These are phyloP conservation scores for Parastagonospora avenae DNA, from an alignment of 2,329 filamentous ascomycete species.

Conservation along the genomic window DNA sequence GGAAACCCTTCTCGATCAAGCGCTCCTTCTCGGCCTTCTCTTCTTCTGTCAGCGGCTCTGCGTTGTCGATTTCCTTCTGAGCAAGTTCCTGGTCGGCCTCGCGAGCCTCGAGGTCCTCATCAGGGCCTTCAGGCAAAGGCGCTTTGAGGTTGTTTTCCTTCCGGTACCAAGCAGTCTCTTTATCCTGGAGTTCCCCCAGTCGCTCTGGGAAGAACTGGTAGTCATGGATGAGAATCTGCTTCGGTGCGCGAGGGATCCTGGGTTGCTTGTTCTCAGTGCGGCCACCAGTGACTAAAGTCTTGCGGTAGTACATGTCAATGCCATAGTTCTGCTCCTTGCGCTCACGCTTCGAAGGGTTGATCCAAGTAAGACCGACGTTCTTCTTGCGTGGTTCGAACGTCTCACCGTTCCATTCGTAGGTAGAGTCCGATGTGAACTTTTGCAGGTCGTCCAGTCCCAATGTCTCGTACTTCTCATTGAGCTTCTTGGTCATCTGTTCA, in stretches of 20 bases:
- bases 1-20: conserved; percentile 84
- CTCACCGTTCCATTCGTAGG: conserved; percentile 98
- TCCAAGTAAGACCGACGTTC: conserved; percentile 93
- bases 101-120: conserved; percentile 83
- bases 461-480: conserved; percentile 95
- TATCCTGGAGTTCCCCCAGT: conserved; percentile 88
- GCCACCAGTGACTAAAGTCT: conserved; percentile 82
- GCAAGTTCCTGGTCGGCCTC: conserved; percentile 86
- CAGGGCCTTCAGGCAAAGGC: conserved; percentile 83
- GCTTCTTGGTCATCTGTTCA: conserved; percentile 83
- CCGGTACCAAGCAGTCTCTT: conserved; percentile 92
- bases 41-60: conserved; percentile 83
- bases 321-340: conserved; percentile 98
- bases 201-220: conserved; percentile 94
- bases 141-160: conserved; percentile 98
- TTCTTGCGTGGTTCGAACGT: conserved; percentile 85
- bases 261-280: conserved; percentile 84
- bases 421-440: conserved; percentile 96
- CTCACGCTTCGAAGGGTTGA: conserved; percentile 97
- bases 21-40: conserved; percentile 85
- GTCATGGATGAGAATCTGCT: conserved; percentile 89
- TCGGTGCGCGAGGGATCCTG: conserved; percentile 92
- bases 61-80: conserved; percentile 92
- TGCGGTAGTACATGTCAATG: conserved; percentile 97
- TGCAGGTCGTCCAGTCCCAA: conserved; percentile 95